A percentile compares a stretch with the other conserved stretches of the same genome.
These are phyloP conservation scores for Vaccinium vitisidaea DNA, from an alignment of 148 eudicot species.

Conservation along the genomic window DNA sequence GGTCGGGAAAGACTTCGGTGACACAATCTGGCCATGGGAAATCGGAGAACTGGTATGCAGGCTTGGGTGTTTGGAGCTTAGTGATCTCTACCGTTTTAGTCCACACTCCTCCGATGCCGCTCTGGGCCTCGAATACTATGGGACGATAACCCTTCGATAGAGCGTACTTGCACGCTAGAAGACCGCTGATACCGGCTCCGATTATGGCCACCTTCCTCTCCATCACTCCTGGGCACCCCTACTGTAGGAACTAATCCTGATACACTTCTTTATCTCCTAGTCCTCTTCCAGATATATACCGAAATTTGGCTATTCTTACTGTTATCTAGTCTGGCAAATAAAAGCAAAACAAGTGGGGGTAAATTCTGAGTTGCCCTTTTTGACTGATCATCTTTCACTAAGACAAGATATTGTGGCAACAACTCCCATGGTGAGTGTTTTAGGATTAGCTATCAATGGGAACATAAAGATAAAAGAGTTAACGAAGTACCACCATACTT, in stretches of 20 bases:
- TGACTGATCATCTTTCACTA: too few species aligned
- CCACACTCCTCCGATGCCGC: conserved; percentile 76
- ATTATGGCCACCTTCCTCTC: conserved; percentile 40
- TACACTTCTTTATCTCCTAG: neutral
- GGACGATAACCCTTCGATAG: conserved; percentile 62
- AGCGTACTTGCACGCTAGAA: conserved; percentile 70
- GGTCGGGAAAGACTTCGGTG: conserved; percentile 37
- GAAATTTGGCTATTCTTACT: neutral
- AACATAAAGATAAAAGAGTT: too few species aligned
- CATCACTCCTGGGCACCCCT: neutral
- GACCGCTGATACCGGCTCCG: conserved; percentile 79
- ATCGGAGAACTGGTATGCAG: conserved; percentile 61
- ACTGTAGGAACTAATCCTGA: neutral
- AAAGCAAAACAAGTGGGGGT: too few species aligned
- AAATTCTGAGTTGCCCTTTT: too few species aligned
- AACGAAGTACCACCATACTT: too few species aligned
- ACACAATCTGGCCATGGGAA: conserved; percentile 66
- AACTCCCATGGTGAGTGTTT: too few species aligned
- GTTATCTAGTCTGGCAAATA: too few species aligned
- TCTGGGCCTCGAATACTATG: conserved; percentile 57
- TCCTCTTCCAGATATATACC: neutral
- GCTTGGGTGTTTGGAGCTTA: conserved; percentile 62
- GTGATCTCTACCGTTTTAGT: conserved; percentile 53
- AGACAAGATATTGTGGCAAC: too few species aligned
- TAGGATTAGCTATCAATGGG: too few species aligned